A percentile compares a stretch with the other conserved stretches of the same genome.
Evolutionary conservation across 306 rosid species (phyloP).

Genomic region (Purshia tridentata): DNA sequence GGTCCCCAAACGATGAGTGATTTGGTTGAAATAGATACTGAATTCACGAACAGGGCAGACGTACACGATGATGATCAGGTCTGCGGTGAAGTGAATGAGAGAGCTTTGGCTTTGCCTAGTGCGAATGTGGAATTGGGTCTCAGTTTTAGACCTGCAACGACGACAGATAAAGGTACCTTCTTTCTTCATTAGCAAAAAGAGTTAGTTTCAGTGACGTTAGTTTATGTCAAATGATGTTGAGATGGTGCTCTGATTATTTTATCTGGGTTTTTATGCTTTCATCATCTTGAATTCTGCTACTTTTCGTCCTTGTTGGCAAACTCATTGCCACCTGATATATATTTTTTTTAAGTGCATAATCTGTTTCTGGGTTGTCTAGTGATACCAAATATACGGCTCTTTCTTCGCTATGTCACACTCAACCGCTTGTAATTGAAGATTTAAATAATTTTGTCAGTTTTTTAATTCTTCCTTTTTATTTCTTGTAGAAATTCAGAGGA

Average conservation of each 20-base stretch:
- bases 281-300: background rate
- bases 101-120: conserved; percentile 14
- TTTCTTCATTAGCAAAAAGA: background rate
- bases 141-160: conserved; percentile 17
- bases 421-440: background rate
- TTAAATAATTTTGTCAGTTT: background rate
- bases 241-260: conserved; percentile 3
- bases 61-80: conserved; percentile 14
- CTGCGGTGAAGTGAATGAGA: conserved; percentile 23
- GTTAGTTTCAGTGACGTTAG: background rate
- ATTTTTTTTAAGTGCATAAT: no score
- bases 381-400: background rate
- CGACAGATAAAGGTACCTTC: conserved; percentile 34
- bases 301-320: background rate
- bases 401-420: background rate
- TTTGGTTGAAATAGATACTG: conserved; percentile 9
- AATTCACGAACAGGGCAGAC: conserved; percentile 18
- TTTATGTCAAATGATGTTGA: background rate
- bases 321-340: background rate
- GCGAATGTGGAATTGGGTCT: conserved; percentile 21
- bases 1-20: background rate
- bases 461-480: background rate
- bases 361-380: background rate
- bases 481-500: conserved; percentile 36
- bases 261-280: background rate